Evolutionary conservation across 192 early-diverging fungal genomes (phyloP), one percentile per base, ranked within the genome.

Genomic region (Ramicandelaber brevisporus): DNA sequence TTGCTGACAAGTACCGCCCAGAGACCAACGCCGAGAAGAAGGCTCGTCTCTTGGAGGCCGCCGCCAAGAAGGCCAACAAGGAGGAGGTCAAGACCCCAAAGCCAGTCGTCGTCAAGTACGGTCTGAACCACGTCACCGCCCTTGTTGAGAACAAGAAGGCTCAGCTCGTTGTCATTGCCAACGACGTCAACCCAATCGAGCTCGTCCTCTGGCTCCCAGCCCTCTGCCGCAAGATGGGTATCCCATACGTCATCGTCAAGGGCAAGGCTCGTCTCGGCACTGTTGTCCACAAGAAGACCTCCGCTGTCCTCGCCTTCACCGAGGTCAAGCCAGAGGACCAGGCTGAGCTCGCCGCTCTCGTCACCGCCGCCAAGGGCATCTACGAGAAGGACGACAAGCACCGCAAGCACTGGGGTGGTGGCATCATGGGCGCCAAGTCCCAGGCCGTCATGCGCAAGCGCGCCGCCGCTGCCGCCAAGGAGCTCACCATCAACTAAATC

Each of bases 231-330:
- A 99, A 99, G 79, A 92, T 92, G 89, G 84, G 81, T 55, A 65
- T 99, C 55, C 93, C 93, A 34, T 99, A 99, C 73, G 70, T 62
- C 62, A 93, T 99, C 54, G 83, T 99, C 55, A 98, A 98, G 84
- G 67, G 78, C 48, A 98, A 98, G 76, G 67, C 78, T 55, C 73
- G 93, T 53, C 76, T 98, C 52, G 93, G 93, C 50, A 82, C 88
- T 36, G 78, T 95, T 29, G 81, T 98, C 53, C 88, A 92, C 80
- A 82, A 93, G 70, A 98, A 98, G 85, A 98, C 83, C 33, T 87
- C 85, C 53, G 95, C 93, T 29, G 89, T 87, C 35, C 54, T 98
- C 30, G 88, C 80, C 30, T 56, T 98, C 46, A 81, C 78, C 36
- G 93, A 95, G 21, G 74, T 88, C 51, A 70, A 68, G 50, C 66